Evolutionary conservation across 768 basidiomycete genomes (phyloP), one percentile per base, ranked within the genome.

Genomic region (Gloeostereum incarnatum): DNA sequence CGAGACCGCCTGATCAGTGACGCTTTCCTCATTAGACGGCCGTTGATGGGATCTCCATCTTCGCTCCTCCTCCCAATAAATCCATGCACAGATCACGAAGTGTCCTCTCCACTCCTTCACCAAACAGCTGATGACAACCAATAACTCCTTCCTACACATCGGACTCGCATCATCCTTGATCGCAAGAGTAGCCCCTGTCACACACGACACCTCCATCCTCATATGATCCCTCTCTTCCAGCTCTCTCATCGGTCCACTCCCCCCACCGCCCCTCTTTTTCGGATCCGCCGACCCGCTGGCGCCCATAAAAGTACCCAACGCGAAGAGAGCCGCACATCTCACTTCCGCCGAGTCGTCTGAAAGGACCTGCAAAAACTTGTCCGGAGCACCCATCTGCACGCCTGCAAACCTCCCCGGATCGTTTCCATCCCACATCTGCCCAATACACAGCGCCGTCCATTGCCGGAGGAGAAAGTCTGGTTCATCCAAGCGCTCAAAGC

Each of bases 81-180:
- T 63, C 93, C 94, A 98, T 1, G 94, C 92, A 45, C 94, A 96
- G 26, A 92, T 78, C 34, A 94, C 38, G 49, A 98, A 91, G 64
- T 88, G 88, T 5, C 94, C 96, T 40, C 91, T 67, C 89, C 93
- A 97, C 56, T 98, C 94, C 56, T 91, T 86, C 25, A 93, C 92
- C 16, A 98, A 66, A 50, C 87, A 90, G 51, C 89, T 92, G 40
- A 98, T 78, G 26, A 98, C 70, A 26, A 97, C 75, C 23, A 97
- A 67, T 16, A 97, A 66, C 56, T 98, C 96, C 60, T 96, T 96
- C 42, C 94, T 69, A 8, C 93, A 94, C 81, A 96, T 88, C 0
- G 96, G 94, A 41, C 87, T 90, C 1, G 90, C 96, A 54, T 99
- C 96, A 39, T 89, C 89, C 56, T 89, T 86, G 38, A 88, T 83